A percentile compares a stretch with the other conserved stretches of the same genome.
Conservation (phyloP, 1,284 basidiomycete species). For the Schizophyllum amplum region DNA sequence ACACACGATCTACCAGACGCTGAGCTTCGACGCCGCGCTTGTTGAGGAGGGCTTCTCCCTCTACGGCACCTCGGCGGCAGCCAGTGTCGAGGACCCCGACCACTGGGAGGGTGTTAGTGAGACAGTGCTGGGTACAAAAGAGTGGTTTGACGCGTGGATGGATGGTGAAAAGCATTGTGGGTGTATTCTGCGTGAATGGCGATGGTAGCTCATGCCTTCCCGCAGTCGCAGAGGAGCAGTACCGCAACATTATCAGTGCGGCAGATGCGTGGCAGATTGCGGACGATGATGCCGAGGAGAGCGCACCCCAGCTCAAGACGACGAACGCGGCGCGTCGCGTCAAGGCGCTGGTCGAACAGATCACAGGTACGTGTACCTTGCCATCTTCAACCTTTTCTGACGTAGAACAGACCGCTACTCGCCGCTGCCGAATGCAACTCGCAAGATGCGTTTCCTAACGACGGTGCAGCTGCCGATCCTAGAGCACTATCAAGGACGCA, state of each 20-base stretch:
- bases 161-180: slow-evolving; percentile 79
- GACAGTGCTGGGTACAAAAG: slow-evolving; percentile 71
- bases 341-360: slow-evolving; percentile 79
- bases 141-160: slow-evolving; percentile 91
- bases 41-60: slow-evolving; percentile 70
- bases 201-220: not conserved
- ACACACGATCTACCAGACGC: slow-evolving; percentile 90
- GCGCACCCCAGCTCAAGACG: slow-evolving; percentile 34
- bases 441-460: slow-evolving; percentile 79
- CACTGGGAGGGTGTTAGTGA: slow-evolving; percentile 76
- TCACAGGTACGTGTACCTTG: slow-evolving; percentile 54
- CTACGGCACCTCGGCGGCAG: slow-evolving; percentile 35
- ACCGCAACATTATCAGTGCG: slow-evolving; percentile 73
- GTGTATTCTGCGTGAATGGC: slow-evolving; percentile 21
- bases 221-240: slow-evolving; percentile 72
- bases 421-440: slow-evolving; percentile 70
- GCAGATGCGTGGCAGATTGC: slow-evolving; percentile 85
- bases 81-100: slow-evolving; percentile 17
- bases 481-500: slow-evolving; percentile 67
- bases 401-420: slow-evolving; percentile 70
- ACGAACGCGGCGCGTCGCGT: slow-evolving; percentile 78
- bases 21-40: slow-evolving; percentile 82
- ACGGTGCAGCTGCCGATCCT: slow-evolving; percentile 83
- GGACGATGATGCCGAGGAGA: slow-evolving; percentile 55
- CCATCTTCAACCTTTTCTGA: not conserved